phyloP scores from a whole-genome alignment of 202 grass and related monocot genomes.

The Sporobolus alterniflorus region DNA sequence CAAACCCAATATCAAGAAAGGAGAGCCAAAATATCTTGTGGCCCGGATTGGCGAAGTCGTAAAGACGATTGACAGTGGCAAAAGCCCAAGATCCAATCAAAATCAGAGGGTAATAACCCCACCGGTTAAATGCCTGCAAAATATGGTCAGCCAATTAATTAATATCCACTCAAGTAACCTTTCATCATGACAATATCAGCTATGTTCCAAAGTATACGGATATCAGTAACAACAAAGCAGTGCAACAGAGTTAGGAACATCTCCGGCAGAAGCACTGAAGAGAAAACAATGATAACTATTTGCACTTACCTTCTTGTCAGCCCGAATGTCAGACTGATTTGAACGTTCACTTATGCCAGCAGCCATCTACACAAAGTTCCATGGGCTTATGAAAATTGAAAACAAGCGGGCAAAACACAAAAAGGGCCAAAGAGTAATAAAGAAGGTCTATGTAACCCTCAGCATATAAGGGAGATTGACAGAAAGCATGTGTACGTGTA shows the following conservation, averaged over 20 bases:
- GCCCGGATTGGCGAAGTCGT: constrained; percentile 79
- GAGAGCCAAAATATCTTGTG: constrained; percentile 97
- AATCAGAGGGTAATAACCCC: constrained; percentile 99
- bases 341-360: constrained; percentile 84
- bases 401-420: constrained; percentile 16
- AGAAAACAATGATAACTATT: constrained; percentile 2
- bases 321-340: constrained; percentile 75
- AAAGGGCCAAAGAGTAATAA: constrained; percentile 22
- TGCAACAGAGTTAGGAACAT: neutral
- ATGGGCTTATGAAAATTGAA: constrained; percentile 34
- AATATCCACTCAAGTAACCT: constrained; percentile 8
- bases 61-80: constrained; percentile 86
- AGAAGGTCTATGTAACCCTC: neutral
- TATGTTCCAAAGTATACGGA: neutral
- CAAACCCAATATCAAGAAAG: constrained; percentile 89
- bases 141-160: constrained; percentile 7
- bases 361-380: constrained; percentile 80
- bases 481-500: constrained; percentile 55
- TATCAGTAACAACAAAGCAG: neutral
- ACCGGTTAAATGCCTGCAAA: constrained; percentile 88
- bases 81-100: constrained; percentile 96
- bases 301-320: constrained; percentile 80
- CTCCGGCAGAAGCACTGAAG: neutral
- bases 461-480: constrained; percentile 25
- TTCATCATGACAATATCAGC: neutral